phyloP scores from a whole-genome alignment of 257 asterid genomes.

The Misopates orontium region DNA sequence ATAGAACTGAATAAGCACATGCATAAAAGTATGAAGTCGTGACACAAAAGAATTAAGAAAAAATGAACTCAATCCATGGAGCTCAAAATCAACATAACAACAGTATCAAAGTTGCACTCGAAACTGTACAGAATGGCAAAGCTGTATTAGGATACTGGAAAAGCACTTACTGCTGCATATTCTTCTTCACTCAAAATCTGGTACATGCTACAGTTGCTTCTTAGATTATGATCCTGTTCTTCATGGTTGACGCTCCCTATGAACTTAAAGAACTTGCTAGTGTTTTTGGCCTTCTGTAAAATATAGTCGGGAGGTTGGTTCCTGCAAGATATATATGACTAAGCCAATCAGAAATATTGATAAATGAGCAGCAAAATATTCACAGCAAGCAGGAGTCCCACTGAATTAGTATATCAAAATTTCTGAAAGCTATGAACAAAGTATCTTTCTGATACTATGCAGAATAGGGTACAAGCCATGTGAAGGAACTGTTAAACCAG shows the following conservation, averaged over 20 bases:
- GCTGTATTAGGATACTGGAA: constrained; percentile 17
- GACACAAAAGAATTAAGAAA: constrained; percentile 13
- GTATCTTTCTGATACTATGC: background rate
- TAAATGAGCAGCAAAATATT: constrained; percentile 32
- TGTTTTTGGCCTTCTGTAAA: constrained; percentile 78
- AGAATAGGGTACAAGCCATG: background rate
- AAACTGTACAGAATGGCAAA: constrained; percentile 13
- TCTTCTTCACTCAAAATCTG: constrained; percentile 86
- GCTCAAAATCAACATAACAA: constrained; percentile 11
- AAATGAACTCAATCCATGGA: constrained; percentile 7
- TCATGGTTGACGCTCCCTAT: constrained; percentile 73
- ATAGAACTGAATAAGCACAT: constrained; percentile 18
- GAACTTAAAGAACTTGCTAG: constrained; percentile 88
- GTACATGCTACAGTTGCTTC: constrained; percentile 60
- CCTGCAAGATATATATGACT: constrained; percentile 50
- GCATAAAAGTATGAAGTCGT: constrained; percentile 16
- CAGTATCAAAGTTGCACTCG: background rate
- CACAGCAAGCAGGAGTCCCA: constrained; percentile 24
- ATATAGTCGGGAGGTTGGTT: constrained; percentile 94
- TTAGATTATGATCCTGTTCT: constrained; percentile 52
- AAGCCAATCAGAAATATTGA: constrained; percentile 34
- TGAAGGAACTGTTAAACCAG: background rate
- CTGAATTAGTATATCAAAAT: background rate
- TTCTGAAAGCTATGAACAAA: background rate
- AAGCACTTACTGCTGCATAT: constrained; percentile 86